Evolutionary conservation across 352 stramenopile species (phyloP), one percentile per base, ranked within the genome.

Genomic region (Globisporangium nunn): DNA sequence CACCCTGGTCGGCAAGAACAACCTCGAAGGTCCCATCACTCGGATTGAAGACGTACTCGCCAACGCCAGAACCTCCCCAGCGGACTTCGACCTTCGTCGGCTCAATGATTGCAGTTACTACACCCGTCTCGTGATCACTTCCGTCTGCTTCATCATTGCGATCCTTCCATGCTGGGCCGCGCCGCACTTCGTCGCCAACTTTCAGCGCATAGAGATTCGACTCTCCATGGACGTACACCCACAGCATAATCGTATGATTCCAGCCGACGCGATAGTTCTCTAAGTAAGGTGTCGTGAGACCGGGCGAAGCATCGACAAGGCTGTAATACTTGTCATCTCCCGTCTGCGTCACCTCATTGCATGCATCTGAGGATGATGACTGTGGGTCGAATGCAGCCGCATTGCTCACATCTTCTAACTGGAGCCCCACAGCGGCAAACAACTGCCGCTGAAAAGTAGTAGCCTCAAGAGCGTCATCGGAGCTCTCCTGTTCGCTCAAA

Each of bases 241-340:
- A 93, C 0, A 91, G 63, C 76, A 87, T 80, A 28, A 93, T 85
- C 2, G 82, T 80, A 60, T 93, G 78, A 46, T 91, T 87, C 75
- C 81, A 91, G 29, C 58, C 58, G 14, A 91, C 55, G 15, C 67
- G 52, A 40, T 58, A 70, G 45, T 28, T 63, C 28, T 69, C 59
- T 47, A 63, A 35, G 39, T 66, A 68, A 10, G 75, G 62, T 1
- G 74, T 51, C 8, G 64, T 83, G 7, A 81, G 62, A n/a, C 72
- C 76, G 33, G 66, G 69, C 0, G 63, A 75, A 31, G 70, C 59
- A 33, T 70, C 56, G 17, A 70, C 66, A 30, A 91, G 66, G 30
- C 79, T 80, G 48, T 71, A 49, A 4, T 50, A 52, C 7, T 49
- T 23, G 41, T 15, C 4, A 29, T 8, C n/a, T 35, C 33, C 18